Percentiles rank a stretch among this genome's conserved stretches.
These are phyloP conservation scores for Globisporangium heterothallicum DNA, from an alignment of 352 stramenopile genomes.

Conservation along the genomic window DNA sequence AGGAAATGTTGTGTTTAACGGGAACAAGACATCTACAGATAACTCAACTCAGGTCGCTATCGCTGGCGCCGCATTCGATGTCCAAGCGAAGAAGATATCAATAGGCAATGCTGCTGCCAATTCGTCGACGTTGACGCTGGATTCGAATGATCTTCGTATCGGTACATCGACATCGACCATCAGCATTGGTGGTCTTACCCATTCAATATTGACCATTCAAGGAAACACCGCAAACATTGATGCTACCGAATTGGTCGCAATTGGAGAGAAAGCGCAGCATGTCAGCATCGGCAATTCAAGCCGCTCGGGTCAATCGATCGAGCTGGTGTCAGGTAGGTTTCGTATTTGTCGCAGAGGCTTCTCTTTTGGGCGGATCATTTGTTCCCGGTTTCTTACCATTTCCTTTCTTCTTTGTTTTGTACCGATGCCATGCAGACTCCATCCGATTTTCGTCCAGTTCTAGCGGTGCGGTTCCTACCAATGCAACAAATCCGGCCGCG, in stretches of 20 bases:
- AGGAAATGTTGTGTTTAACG: constrained; percentile 52
- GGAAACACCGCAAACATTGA: constrained; percentile 21
- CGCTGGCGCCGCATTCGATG: constrained; percentile 30
- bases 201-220: constrained; percentile 22
- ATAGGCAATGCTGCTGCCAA: constrained; percentile 39
- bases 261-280: constrained; percentile 19
- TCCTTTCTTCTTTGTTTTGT: background rate
- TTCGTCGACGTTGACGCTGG: constrained; percentile 29
- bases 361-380: too few relatives aligned
- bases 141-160: constrained; percentile 35
- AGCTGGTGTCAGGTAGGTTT: constrained; percentile 22
- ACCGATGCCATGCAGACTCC: constrained; percentile 3
- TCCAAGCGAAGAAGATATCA: constrained; percentile 34
- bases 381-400: background rate
- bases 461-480: too few relatives aligned
- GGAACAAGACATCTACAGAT: constrained; percentile 21
- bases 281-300: constrained; percentile 24
- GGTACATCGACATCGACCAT: constrained; percentile 27
- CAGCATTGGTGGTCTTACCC: constrained; percentile 19
- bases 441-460: constrained; percentile 10
- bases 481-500: too few relatives aligned
- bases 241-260: constrained; percentile 16
- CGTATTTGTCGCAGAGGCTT: background rate
- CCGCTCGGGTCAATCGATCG: constrained; percentile 21
- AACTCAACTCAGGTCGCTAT: constrained; percentile 41